Evolutionary conservation across 371 early-diverging fungal species (phyloP).

Genomic region (Mucor lusitanicus): DNA sequence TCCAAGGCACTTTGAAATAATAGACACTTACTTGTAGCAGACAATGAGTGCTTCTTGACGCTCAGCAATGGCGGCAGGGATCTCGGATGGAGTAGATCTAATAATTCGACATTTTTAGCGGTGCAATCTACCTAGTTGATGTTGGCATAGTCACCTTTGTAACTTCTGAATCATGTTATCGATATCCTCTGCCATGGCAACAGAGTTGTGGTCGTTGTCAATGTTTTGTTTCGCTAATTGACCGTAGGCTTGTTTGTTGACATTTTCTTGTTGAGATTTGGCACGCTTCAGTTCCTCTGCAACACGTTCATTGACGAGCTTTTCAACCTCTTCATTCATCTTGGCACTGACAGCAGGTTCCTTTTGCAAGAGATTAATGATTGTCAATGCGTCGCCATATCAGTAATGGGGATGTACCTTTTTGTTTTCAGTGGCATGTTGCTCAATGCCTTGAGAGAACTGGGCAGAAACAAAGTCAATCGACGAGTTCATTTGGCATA

Average conservation of each 20-base stretch:
- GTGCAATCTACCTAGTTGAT: neutral
- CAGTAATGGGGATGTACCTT: neutral
- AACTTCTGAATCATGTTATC: conserved; percentile 48
- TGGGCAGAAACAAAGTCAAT: neutral
- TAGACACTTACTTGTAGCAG: conserved; percentile 45
- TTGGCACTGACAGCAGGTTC: conserved; percentile 9
- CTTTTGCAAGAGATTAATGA: neutral
- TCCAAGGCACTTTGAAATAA: neutral
- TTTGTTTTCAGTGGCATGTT: neutral
- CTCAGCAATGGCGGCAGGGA: conserved; percentile 43
- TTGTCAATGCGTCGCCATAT: neutral
- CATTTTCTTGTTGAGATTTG: conserved; percentile 30
- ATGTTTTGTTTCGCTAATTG: conserved; percentile 45
- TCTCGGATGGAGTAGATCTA: conserved; percentile 42
- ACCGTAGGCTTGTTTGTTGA: conserved; percentile 31
- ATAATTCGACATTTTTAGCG: conserved; percentile 4
- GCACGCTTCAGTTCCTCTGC: conserved; percentile 42
- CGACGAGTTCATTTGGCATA: neutral
- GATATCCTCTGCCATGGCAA: conserved; percentile 48
- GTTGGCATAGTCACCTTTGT: conserved; percentile 32
- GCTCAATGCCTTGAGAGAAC: conserved; percentile 8
- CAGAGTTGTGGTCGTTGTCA: conserved; percentile 47
- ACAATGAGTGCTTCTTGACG: conserved; percentile 48
- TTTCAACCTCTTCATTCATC: conserved; percentile 44
- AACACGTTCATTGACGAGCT: conserved; percentile 47